Evolutionary conservation across 2,329 filamentous ascomycete species (phyloP).

Genomic region (Xylariaceae sp.): DNA sequence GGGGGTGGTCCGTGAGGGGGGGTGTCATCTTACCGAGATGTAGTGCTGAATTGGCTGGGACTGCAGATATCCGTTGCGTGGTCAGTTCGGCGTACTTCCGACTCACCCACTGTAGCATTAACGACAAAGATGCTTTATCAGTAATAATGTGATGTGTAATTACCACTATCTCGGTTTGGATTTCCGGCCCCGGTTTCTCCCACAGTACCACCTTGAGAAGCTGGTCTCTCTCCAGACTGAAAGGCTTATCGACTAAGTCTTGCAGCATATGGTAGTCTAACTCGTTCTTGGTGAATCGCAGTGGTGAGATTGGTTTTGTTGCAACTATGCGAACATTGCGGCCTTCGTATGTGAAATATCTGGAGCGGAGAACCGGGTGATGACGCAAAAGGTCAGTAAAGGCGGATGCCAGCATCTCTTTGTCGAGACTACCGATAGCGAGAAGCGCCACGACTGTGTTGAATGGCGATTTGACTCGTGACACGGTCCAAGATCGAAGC

Average conservation of each 20-base stretch:
- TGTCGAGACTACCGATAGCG: neutral
- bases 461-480: constrained; percentile 3
- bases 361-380: constrained; percentile 3
- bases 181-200: neutral
- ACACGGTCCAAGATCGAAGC: neutral
- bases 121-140: constrained; percentile 2
- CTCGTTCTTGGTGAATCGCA: neutral
- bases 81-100: neutral
- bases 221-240: constrained; percentile 1
- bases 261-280: neutral
- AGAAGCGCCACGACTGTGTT: neutral
- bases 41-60: too few species aligned
- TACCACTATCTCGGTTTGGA: neutral
- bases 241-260: neutral
- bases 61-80: neutral
- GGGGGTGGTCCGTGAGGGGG: too few species aligned
- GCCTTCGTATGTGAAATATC: neutral
- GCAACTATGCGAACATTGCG: neutral
- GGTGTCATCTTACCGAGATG: too few species aligned
- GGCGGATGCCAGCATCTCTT: neutral
- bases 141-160: constrained; percentile 6
- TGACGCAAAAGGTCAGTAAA: neutral
- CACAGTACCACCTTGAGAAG: constrained; percentile 1
- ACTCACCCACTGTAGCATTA: constrained; percentile 4
- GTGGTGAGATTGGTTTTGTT: neutral